Conservation (phyloP, 352 stramenopile species). For the Pythium folliculosum region DNA sequence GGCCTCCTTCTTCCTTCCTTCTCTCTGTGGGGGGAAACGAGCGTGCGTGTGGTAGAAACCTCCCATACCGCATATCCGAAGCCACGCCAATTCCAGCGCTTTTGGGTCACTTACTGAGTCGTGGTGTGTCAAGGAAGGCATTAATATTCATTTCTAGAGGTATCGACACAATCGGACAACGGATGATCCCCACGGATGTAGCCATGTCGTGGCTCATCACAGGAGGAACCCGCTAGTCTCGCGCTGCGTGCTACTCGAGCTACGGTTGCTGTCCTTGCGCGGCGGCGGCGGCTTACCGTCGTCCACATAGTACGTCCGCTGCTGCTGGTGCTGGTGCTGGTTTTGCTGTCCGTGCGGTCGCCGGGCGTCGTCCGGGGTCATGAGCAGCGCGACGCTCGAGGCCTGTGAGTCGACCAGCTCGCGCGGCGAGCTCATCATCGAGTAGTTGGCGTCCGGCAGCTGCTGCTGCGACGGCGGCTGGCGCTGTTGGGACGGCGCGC, state of each 20-base stretch:
- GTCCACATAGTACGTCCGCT: conserved; percentile 27
- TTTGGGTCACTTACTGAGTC: neutral
- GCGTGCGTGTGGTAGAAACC: neutral
- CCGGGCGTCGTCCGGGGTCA: conserved; percentile 21
- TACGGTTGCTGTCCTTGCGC: conserved; percentile 21
- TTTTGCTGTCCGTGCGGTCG: conserved; percentile 28
- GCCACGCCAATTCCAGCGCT: neutral
- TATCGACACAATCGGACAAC: neutral
- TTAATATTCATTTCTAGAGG: conserved; percentile 21
- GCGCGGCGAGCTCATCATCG: conserved; percentile 59
- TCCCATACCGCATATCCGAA: neutral
- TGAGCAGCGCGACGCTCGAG: conserved; percentile 67
- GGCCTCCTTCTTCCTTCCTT: neutral
- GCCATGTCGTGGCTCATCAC: conserved; percentile 9
- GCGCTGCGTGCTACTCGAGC: conserved; percentile 15
- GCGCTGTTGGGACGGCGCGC: conserved; percentile 1
- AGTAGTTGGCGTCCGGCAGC: conserved; percentile 27
- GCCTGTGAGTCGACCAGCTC: conserved; percentile 46
- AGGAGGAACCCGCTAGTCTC: conserved; percentile 22
- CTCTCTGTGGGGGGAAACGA: neutral
- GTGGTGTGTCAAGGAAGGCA: neutral
- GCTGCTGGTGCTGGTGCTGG: conserved; percentile 7
- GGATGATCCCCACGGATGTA: neutral
- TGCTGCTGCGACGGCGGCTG: conserved; percentile 21
- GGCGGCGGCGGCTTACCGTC: conserved; percentile 9